Evolutionary conservation across 2,329 filamentous ascomycete genomes (phyloP), one percentile per base, ranked within the genome.

Genomic region (Daldinia sp.): DNA sequence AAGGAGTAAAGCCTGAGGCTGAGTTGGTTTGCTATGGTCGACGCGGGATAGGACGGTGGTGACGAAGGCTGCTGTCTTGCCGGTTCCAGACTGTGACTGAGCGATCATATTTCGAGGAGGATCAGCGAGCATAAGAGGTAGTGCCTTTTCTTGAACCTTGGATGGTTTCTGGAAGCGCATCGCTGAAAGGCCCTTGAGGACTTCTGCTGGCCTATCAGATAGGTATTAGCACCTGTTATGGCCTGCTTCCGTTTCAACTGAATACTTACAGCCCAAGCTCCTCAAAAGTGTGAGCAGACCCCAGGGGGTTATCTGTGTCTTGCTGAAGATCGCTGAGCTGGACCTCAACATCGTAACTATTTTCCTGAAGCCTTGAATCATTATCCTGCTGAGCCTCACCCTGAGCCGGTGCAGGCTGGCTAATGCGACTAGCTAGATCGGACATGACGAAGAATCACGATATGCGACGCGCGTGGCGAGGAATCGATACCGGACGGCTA

Each of bases 11-110:
- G 94, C 94, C 82, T 99, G 96, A 1, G 95, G 94, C 72, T 88
- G 85, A 30, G 88, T 82, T 20, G 90, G 86, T 71, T 88, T 86
- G 58, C 78, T 84, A 65, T 94, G 87, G 77, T 99, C 93, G 77
- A 98, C 82, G 70, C 96, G 93, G 65, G 92, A 92, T 44, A 99
- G 87, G 68, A 97, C 92, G 68, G 97, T 97, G 69, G 97, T 90
- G 51, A 96, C 93, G 80, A 99, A 99, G 23, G 96, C 96, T 20
- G 94, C 96, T 0, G 96, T 99, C 85, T 99, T 99, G 77, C 96
- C 96, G 20, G 96, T 99, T 74, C 96, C 96, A 1, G 96, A 99
- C 81, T 99, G 96, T n/a, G 96, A 99, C 82, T 99, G 96, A 3
- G 94, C 96, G 77, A 99, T 95, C 87, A 99, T 92, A 81, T 98